phyloP scores from a whole-genome alignment of 2,329 filamentous ascomycete genomes.

The Ceratocystis cubensis region DNA sequence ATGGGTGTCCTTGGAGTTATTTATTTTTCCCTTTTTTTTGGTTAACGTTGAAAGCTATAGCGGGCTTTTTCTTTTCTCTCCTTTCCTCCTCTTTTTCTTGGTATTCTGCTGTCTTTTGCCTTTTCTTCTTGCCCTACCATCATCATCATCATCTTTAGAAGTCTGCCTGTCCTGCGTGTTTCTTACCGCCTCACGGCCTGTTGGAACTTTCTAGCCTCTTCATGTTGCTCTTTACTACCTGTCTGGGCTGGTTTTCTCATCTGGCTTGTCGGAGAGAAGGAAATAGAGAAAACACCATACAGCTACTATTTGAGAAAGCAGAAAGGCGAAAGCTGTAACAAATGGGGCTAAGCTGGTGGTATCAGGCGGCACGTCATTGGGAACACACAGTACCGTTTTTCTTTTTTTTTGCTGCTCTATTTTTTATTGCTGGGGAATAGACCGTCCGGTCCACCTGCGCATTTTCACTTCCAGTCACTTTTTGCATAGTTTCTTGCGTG shows the following conservation, averaged over 20 bases:
- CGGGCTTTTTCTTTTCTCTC: not conserved
- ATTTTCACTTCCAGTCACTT: too few species aligned
- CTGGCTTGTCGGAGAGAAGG: not conserved
- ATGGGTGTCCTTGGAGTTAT: not conserved
- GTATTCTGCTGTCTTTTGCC: not conserved
- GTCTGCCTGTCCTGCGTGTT: not conserved
- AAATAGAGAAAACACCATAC: not conserved
- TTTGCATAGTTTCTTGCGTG: too few species aligned
- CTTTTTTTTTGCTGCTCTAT: not conserved
- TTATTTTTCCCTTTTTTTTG: not conserved
- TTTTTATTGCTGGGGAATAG: not conserved
- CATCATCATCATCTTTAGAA: not conserved
- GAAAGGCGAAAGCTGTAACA: not conserved
- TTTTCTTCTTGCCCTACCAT: not conserved
- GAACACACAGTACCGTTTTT: conserved; percentile 2
- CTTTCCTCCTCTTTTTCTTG: not conserved
- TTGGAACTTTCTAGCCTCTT: not conserved
- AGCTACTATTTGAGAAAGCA: not conserved
- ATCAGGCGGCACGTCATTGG: not conserved
- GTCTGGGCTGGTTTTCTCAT: not conserved
- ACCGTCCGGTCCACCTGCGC: too few species aligned
- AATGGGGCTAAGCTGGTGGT: not conserved
- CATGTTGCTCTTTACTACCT: not conserved
- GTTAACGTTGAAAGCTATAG: not conserved
- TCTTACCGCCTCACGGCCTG: not conserved